A percentile compares a stretch with the other conserved stretches of the same genome.
Evolutionary conservation across 2,329 filamentous ascomycete species (phyloP).

Genomic region (Sporothrix phasma): DNA sequence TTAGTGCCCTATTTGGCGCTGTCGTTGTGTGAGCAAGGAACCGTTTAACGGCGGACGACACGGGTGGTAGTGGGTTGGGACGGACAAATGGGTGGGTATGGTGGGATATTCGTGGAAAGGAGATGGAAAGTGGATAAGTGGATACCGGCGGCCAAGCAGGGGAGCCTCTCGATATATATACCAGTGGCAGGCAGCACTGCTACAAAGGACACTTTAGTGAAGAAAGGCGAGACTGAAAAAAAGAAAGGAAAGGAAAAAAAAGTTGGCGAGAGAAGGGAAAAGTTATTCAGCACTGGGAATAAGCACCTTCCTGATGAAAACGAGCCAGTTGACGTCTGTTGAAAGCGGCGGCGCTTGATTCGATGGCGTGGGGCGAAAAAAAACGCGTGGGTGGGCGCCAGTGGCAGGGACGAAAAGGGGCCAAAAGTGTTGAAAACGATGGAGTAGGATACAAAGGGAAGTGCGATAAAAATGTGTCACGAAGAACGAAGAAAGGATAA

Average conservation of each 20-base stretch:
- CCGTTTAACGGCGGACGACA: constrained; percentile 9
- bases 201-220: background rate
- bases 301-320: constrained; percentile 3
- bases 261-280: constrained; percentile 7
- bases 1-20: background rate
- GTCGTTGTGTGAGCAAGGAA: constrained; percentile 11
- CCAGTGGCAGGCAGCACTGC: background rate
- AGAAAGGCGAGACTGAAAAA: background rate
- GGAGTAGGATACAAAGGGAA: background rate
- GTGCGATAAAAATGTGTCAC: too few species aligned
- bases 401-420: background rate
- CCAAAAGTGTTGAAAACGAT: background rate
- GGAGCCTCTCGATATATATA: constrained; percentile 15
- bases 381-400: background rate
- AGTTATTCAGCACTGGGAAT: background rate
- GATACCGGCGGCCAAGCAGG: constrained; percentile 14
- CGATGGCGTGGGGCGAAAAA: constrained; percentile 7
- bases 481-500: background rate
- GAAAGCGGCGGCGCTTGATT: background rate
- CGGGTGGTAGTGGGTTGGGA: constrained; percentile 14
- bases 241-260: constrained; percentile 1
- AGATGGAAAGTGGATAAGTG: constrained; percentile 17
- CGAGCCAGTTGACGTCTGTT: background rate
- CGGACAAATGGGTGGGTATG: constrained; percentile 12
- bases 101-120: constrained; percentile 9